phyloP scores from a whole-genome alignment of 768 basidiomycete genomes.

The Rhodocollybia butyracea region DNA sequence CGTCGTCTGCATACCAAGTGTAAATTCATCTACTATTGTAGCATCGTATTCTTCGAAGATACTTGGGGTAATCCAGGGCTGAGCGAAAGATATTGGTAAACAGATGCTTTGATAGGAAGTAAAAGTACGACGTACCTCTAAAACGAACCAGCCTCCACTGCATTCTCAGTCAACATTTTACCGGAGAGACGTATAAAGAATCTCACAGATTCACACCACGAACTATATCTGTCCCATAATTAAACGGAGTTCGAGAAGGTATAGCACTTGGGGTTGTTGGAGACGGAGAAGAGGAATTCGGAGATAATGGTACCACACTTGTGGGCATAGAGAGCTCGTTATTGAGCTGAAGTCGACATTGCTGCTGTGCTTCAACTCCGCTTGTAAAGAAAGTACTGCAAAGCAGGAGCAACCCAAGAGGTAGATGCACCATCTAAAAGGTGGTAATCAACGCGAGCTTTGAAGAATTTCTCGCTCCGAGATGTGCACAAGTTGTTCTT shows the following conservation, averaged over 20 bases:
- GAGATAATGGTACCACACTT: constrained; percentile 2
- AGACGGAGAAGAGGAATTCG: constrained; percentile 7
- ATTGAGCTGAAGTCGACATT: constrained; percentile 25
- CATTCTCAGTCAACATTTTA: background rate
- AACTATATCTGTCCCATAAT: constrained; percentile 42
- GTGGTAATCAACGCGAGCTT: background rate
- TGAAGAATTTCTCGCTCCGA: background rate
- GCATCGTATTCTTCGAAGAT: constrained; percentile 59
- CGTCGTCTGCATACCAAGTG: constrained; percentile 45
- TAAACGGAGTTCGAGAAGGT: constrained; percentile 30
- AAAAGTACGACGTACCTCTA: constrained; percentile 47
- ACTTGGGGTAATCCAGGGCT: constrained; percentile 82
- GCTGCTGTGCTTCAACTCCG: constrained; percentile 15
- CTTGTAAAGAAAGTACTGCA: constrained; percentile 12
- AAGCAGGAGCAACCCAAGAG: constrained; percentile 20
- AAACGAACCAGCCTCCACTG: constrained; percentile 63
- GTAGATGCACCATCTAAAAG: constrained; percentile 10
- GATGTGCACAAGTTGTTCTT: background rate
- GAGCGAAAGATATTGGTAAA: background rate
- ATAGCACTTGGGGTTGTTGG: constrained; percentile 10
- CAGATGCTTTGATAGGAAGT: no score
- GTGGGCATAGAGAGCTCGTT: constrained; percentile 11
- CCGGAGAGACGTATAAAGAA: background rate
- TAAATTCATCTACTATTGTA: constrained; percentile 59
- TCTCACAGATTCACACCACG: constrained; percentile 64